Conservation (phyloP, 2,329 filamentous ascomycete species). For the Fusarium dimerum region DNA sequence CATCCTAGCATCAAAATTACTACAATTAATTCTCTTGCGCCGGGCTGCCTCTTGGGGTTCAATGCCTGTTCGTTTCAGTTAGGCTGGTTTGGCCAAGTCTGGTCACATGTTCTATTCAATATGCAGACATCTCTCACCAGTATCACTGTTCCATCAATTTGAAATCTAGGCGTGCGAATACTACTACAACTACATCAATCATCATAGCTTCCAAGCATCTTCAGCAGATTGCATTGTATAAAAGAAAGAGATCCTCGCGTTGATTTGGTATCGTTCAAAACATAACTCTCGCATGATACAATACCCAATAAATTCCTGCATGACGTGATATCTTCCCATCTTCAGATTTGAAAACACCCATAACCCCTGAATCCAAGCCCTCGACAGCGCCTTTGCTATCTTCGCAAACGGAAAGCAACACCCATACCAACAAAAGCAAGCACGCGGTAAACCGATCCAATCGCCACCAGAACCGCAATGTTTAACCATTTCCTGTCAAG, state of each 20-base stretch:
- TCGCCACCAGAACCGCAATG: conserved; percentile 42
- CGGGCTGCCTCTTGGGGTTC: background rate
- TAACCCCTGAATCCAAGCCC: background rate
- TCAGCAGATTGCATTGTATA: too few relatives aligned
- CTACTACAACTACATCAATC: background rate
- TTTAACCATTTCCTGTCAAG: conserved; percentile 48
- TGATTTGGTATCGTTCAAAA: too few relatives aligned
- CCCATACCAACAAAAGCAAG: conserved; percentile 38
- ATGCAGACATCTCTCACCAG: background rate
- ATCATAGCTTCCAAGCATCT: too few relatives aligned
- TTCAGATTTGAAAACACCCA: background rate
- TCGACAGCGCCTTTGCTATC: conserved; percentile 5
- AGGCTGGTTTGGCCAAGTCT: background rate
- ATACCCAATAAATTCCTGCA: too few relatives aligned
- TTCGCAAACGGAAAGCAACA: conserved; percentile 21
- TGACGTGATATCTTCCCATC: background rate
- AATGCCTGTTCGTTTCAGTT: background rate
- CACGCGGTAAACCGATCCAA: conserved; percentile 47
- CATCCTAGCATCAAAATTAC: too few relatives aligned
- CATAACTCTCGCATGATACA: too few relatives aligned
- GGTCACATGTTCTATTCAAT: background rate
- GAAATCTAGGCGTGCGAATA: background rate
- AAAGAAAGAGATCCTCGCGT: too few relatives aligned
- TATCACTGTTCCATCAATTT: background rate
- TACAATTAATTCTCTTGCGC: too few relatives aligned